phyloP scores from a whole-genome alignment of 768 basidiomycete species.

The Podaxis carcinomalis region DNA sequence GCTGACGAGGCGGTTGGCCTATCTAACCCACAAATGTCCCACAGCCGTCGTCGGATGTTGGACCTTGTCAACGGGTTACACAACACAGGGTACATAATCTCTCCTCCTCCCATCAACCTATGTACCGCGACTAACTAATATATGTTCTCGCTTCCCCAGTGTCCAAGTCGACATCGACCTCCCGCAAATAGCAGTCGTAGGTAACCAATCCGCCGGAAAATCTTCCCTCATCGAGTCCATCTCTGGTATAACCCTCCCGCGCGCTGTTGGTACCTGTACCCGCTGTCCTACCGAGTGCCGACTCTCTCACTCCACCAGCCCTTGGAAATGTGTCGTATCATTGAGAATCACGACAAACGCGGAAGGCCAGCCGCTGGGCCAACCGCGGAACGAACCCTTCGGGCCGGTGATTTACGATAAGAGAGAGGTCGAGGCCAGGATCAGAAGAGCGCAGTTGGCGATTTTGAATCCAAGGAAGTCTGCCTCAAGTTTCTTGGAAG shows the following conservation, averaged over 20 bases:
- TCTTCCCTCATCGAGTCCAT: constrained; percentile 77
- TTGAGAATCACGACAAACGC: constrained; percentile 41
- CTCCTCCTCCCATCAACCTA: neutral
- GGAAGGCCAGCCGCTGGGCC: constrained; percentile 31
- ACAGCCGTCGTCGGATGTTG: constrained; percentile 44
- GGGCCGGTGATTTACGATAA: constrained; percentile 48
- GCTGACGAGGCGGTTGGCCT: constrained; percentile 38
- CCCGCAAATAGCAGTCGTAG: constrained; percentile 70
- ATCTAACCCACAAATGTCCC: constrained; percentile 39
- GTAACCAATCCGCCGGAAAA: constrained; percentile 71
- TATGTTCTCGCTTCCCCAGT: constrained; percentile 25
- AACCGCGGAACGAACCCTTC: constrained; percentile 36
- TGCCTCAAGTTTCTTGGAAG: constrained; percentile 33
- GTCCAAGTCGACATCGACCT: constrained; percentile 69
- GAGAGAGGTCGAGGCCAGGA: constrained; percentile 56
- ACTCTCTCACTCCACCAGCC: constrained; percentile 31
- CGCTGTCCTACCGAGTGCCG: constrained; percentile 60
- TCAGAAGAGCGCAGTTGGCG: constrained; percentile 61
- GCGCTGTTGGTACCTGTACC: constrained; percentile 74
- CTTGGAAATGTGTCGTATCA: constrained; percentile 50
- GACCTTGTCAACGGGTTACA: constrained; percentile 59
- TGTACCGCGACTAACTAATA: neutral
- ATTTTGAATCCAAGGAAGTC: constrained; percentile 53
- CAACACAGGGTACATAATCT: constrained; percentile 46
- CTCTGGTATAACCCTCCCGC: constrained; percentile 65